These are phyloP conservation scores for Sphaerobolus stellatus DNA, from an alignment of 1,284 basidiomycete species.

Conservation along the genomic window DNA sequence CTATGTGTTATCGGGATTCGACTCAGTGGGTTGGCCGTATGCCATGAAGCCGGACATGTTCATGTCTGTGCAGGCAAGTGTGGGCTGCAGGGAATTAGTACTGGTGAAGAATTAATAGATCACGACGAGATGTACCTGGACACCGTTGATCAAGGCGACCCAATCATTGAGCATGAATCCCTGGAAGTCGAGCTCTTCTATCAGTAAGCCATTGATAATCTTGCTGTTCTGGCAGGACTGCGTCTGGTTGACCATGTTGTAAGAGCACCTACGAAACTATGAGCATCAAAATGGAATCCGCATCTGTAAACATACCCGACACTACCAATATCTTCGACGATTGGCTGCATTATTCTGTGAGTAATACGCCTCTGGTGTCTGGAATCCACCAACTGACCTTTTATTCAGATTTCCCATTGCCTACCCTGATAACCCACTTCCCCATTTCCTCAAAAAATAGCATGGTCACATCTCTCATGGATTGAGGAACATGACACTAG, in stretches of 20 bases:
- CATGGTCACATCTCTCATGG: too few species aligned
- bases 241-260: slow-evolving; percentile 59
- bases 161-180: slow-evolving; percentile 28
- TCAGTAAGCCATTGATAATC: slow-evolving; percentile 74
- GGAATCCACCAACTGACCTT: too few species aligned
- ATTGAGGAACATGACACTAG: too few species aligned
- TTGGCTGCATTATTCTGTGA: too few species aligned
- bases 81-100: slow-evolving; percentile 14
- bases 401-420: too few species aligned
- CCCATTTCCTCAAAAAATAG: too few species aligned
- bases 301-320: too few species aligned
- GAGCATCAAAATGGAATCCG: too few species aligned
- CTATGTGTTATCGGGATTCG: slow-evolving; percentile 14
- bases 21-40: slow-evolving; percentile 14
- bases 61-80: slow-evolving; percentile 19
- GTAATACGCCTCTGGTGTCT: too few species aligned
- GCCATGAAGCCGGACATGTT: slow-evolving; percentile 24
- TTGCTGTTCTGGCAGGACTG: slow-evolving; percentile 79
- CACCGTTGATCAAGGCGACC: slow-evolving; percentile 9
- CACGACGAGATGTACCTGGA: slow-evolving; percentile 11
- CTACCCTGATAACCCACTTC: too few species aligned
- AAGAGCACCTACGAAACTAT: not conserved
- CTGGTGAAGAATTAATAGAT: slow-evolving; percentile 10
- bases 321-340: too few species aligned
- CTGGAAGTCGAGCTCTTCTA: slow-evolving; percentile 47